Evolutionary conservation across 352 stramenopile genomes (phyloP).

Genomic region (Plasmopara halstedii): DNA sequence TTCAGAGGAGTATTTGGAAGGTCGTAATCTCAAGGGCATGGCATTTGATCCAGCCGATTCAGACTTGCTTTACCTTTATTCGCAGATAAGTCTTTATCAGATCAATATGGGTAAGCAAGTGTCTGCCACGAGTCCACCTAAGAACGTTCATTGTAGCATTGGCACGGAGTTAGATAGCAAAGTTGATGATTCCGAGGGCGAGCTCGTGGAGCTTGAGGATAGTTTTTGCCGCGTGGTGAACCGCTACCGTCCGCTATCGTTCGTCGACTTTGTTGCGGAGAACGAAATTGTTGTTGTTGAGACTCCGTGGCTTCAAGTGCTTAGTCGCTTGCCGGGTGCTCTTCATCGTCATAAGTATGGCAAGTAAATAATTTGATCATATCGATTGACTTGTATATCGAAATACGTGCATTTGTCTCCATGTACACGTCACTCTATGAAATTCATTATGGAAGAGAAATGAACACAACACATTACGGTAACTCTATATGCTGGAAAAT

Average conservation of each 20-base stretch:
- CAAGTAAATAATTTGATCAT: constrained; percentile 54
- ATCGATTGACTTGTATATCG: constrained; percentile 13
- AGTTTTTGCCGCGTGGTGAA: constrained; percentile 73
- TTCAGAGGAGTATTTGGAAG: constrained; percentile 65
- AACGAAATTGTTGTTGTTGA: constrained; percentile 78
- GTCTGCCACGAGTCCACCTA: constrained; percentile 23
- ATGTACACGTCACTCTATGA: no score
- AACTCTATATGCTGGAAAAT: no score
- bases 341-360: constrained; percentile 84
- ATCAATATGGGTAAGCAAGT: constrained; percentile 62
- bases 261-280: constrained; percentile 69
- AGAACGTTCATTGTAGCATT: constrained; percentile 49
- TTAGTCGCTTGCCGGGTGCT: constrained; percentile 67
- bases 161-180: constrained; percentile 55
- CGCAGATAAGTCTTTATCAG: constrained; percentile 71
- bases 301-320: constrained; percentile 82
- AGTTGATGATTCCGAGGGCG: constrained; percentile 43
- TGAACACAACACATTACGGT: no score
- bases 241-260: constrained; percentile 77
- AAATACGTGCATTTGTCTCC: not conserved
- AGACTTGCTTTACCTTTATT: constrained; percentile 75
- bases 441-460: no score
- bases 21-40: constrained; percentile 74
- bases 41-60: constrained; percentile 68
- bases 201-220: constrained; percentile 52